Evolutionary conservation across 108 stramenopile genomes (phyloP), one percentile per base, ranked within the genome.

Genomic region (Cyclotella atomus): DNA sequence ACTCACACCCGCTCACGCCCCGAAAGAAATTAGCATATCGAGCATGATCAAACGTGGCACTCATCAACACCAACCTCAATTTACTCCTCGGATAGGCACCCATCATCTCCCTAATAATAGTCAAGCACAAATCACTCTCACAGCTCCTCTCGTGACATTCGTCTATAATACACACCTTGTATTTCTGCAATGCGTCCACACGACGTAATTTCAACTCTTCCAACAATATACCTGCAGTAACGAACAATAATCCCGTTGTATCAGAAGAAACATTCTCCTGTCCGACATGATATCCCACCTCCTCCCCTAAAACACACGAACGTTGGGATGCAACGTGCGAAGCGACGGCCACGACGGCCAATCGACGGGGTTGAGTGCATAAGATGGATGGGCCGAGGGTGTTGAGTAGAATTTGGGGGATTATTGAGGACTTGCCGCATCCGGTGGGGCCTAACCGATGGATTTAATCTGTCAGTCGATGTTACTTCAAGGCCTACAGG

Each of bases 231-330:
- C 84, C 84, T 19, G 84, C 79, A 1, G 84, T 84, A 4, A 70
- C 59, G 44, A 81, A 84, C 16, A 84, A 15, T 23, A 84, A 49
- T 52, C 56, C 50, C 17, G 80, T 81, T 14, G 46, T 36, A 2
- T 49, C 23, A 12, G 21, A 55, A 6, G 70, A 35, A 4, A 63
- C 47, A 28, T 41, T 47, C 28, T 74, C 57, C 32, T 84, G 84
- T 36, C 84, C 84, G 20, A 84, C 73, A 44, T 84, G 80, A 73
- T 84, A 84, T 35, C 84, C 84, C 23, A 84, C 80, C 38, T 84
- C 80, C 16, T 59, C 41, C 0, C 84, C 84, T 53, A 84, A 41
- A 1, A 24, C 17, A 27, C 43, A 35, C 25, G 36, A 38, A 10
- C 84, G 60, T 38, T 81, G 65, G 8, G 62, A 4, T 6, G 84